Conservation (phyloP, 495 filamentous ascomycete genomes). For the Penicillium arizonense region DNA sequence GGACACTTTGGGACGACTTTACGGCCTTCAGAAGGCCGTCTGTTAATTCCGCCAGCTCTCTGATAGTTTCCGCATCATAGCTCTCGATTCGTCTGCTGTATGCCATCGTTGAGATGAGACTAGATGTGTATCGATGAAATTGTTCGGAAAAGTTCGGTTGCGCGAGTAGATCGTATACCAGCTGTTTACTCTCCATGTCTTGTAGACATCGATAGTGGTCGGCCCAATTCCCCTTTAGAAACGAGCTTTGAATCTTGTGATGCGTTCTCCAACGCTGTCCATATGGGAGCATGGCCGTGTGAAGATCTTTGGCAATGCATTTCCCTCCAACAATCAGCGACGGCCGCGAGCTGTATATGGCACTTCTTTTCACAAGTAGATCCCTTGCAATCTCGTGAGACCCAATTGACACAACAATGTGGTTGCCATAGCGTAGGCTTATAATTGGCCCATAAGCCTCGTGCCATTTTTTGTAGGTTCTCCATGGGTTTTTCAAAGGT, state of each 20-base stretch:
- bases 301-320: conserved; percentile 23
- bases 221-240: conserved; percentile 36
- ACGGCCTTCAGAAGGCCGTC: conserved; percentile 9
- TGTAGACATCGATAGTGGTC: conserved; percentile 34
- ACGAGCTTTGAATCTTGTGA: conserved; percentile 25
- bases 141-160: conserved; percentile 14
- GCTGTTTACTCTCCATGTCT: conserved; percentile 35
- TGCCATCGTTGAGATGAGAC: conserved; percentile 21
- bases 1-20: conserved; percentile 7
- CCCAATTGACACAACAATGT: conserved; percentile 9
- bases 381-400: conserved; percentile 14
- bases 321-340: conserved; percentile 21
- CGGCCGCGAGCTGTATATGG: conserved; percentile 22
- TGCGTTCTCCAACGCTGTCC: conserved; percentile 36
- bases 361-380: conserved; percentile 22
- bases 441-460: conserved; percentile 29
- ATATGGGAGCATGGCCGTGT: conserved; percentile 43
- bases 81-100: conserved; percentile 31
- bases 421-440: conserved; percentile 12
- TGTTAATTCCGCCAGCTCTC: conserved; percentile 7
- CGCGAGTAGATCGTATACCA: conserved; percentile 20
- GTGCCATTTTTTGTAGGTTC: conserved; percentile 20
- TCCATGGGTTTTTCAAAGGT: conserved; percentile 12
- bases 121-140: conserved; percentile 22
- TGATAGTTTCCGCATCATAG: conserved; percentile 16